These are phyloP conservation scores for Phyllosticta capitalensis DNA, from an alignment of 2,329 filamentous ascomycete species.

Conservation along the genomic window DNA sequence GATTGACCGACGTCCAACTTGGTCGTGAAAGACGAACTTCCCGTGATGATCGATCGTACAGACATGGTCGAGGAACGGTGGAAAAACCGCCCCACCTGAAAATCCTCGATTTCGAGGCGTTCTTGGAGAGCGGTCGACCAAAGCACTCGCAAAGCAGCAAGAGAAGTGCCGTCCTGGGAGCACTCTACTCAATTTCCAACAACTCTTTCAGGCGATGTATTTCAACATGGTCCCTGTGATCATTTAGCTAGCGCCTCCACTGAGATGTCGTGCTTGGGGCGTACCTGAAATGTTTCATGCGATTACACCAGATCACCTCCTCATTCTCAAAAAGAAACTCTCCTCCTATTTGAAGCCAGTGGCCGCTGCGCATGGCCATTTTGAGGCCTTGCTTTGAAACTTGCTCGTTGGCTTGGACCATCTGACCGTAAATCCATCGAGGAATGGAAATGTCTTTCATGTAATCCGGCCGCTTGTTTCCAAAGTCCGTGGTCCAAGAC, in stretches of 20 bases:
- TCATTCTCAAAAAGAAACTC: constrained; percentile 34
- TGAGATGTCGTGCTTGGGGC: neutral
- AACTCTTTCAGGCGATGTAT: neutral
- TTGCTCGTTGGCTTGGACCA: constrained; percentile 14
- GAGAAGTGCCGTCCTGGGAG: too few species aligned
- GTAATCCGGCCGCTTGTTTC: constrained; percentile 48
- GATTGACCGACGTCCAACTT: too few species aligned
- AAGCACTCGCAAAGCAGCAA: too few species aligned
- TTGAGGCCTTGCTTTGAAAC: constrained; percentile 35
- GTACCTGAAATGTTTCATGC: constrained; percentile 28
- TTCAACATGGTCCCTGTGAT: neutral
- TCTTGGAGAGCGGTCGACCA: too few species aligned
- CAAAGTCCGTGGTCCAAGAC: constrained; percentile 49
- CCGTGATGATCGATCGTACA: too few species aligned
- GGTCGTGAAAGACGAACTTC: too few species aligned
- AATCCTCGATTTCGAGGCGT: too few species aligned
- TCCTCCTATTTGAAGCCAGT: constrained; percentile 31
- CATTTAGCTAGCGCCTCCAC: neutral
- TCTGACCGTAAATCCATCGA: constrained; percentile 23
- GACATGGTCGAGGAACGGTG: too few species aligned
- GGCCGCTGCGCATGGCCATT: constrained; percentile 28
- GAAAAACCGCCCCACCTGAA: too few species aligned
- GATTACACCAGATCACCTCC: constrained; percentile 32
- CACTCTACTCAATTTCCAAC: neutral
- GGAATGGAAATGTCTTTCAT: constrained; percentile 33